Base-by-base conservation (phyloP, 2,329 filamentous ascomycete species). In the Pseudocercospora cruenta region DNA sequence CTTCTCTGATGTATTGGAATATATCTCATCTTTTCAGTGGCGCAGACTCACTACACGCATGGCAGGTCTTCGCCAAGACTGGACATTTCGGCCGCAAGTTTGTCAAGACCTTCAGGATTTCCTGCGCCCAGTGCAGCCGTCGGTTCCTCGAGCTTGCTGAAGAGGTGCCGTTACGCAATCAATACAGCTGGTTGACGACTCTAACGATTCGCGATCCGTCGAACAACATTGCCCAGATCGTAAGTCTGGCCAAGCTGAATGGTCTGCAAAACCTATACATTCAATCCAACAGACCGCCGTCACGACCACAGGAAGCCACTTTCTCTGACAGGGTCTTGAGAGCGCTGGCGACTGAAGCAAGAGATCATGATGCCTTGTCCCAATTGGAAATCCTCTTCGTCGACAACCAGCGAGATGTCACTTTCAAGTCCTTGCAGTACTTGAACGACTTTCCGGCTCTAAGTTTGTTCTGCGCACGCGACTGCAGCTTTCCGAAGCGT, bases 311-410 rank as follows among this genome's bases (percentile, higher is more conserved):
- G 3, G 6, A 59, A 51, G 19, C 10, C 36, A 26, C 26, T 9
- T 55, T 73, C 22, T 62, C 66, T 1, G 71, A 74, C 55, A 64
- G 69, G 7, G 49, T 70, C 14, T 55, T 74, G 21, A 65, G 67
- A 4, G 61, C 67, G 9, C 74, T 73, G 73, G 69, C 70, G 14
- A 58, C 57, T 0, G 65, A 63, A 45, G 72, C 70, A 10, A 58
- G 43, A 21, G 57, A 65, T 4, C 24, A 57, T 8, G 67, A 65
- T 8, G 64, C 70, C 2, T 67, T 75, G 26, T 24, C 55, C 1
- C 63, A 62, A 19, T 66, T 75, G 7, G 43, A 71, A 36, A 53
- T 51, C 14, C 55, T 75, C 3, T 70, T 70, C 54, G 36, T 72
- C 16, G 62, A 63, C 19, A 61, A 36, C 10, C 63, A 68, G 21